Percentiles rank a stretch among this genome's conserved stretches.
Evolutionary conservation across 2,329 filamentous ascomycete species (phyloP).

Genomic region (Hymenoscyphus occultus): DNA sequence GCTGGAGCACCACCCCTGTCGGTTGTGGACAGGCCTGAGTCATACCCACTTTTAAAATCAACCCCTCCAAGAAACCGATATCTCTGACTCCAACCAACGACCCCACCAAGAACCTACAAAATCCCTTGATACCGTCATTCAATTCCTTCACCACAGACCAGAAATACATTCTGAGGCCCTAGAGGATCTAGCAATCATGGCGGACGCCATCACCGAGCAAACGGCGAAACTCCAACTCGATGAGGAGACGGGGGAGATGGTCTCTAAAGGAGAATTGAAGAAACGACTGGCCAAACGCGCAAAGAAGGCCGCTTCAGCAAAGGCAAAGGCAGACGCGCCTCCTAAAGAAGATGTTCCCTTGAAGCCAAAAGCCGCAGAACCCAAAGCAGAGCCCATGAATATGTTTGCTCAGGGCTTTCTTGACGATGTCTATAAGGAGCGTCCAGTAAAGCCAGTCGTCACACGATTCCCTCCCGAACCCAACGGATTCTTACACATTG

Average conservation of each 20-base stretch:
- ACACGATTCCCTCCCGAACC: conserved; percentile 83
- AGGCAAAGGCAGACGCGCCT: conserved; percentile 47
- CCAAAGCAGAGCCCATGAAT: conserved; percentile 32
- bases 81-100: conserved; percentile 10
- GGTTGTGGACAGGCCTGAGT: not conserved
- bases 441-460: conserved; percentile 58
- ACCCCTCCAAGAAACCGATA: conserved; percentile 6
- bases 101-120: not conserved
- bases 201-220: conserved; percentile 43
- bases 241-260: conserved; percentile 63
- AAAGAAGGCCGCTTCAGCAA: conserved; percentile 53
- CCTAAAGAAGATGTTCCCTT: conserved; percentile 35
- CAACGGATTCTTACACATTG: conserved; percentile 91
- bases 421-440: conserved; percentile 66
- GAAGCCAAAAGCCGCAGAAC: conserved; percentile 30
- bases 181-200: conserved; percentile 39
- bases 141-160: not conserved
- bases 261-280: conserved; percentile 62
- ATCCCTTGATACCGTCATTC: not conserved
- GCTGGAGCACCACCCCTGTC: not conserved
- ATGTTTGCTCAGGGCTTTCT: conserved; percentile 84
- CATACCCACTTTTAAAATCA: conserved; percentile 4
- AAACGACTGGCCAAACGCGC: conserved; percentile 57
- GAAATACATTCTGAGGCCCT: no score
- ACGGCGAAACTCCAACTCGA: conserved; percentile 59